Evolutionary conservation across 768 basidiomycete genomes (phyloP).

Genomic region (Russula virescens): DNA sequence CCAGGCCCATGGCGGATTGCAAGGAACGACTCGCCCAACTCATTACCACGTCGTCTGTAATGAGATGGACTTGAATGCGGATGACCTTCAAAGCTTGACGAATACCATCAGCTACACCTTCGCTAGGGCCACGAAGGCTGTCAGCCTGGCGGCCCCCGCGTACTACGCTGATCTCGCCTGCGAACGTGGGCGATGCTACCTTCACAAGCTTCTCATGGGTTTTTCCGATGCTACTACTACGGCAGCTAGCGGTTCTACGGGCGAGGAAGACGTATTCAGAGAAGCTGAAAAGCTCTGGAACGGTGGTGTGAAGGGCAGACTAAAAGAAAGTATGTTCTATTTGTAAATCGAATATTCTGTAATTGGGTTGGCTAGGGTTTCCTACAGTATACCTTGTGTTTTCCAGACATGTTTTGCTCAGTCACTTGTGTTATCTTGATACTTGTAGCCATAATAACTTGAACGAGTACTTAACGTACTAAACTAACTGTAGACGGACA

Average conservation of each 20-base stretch:
- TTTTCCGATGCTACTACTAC: constrained; percentile 31
- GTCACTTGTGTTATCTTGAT: background rate
- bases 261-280: constrained; percentile 44
- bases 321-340: constrained; percentile 76
- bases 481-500: background rate
- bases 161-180: constrained; percentile 47
- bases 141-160: constrained; percentile 40
- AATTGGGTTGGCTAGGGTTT: background rate
- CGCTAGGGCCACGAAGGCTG: constrained; percentile 52
- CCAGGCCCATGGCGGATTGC: constrained; percentile 46
- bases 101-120: constrained; percentile 52
- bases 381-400: background rate
- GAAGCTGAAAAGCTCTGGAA: constrained; percentile 56
- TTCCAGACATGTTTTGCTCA: background rate
- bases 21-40: constrained; percentile 45
- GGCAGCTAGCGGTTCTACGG: constrained; percentile 33
- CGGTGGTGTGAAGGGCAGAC: constrained; percentile 43
- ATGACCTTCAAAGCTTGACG: constrained; percentile 50
- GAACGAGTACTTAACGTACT: too few relatives aligned
- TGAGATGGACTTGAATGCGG: constrained; percentile 44
- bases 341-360: constrained; percentile 34
- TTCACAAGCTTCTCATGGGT: constrained; percentile 45
- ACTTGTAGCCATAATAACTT: background rate
- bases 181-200: constrained; percentile 49
- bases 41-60: constrained; percentile 54